These are phyloP conservation scores for Didymella keratinophila DNA, from an alignment of 2,329 filamentous ascomycete genomes.

Conservation along the genomic window DNA sequence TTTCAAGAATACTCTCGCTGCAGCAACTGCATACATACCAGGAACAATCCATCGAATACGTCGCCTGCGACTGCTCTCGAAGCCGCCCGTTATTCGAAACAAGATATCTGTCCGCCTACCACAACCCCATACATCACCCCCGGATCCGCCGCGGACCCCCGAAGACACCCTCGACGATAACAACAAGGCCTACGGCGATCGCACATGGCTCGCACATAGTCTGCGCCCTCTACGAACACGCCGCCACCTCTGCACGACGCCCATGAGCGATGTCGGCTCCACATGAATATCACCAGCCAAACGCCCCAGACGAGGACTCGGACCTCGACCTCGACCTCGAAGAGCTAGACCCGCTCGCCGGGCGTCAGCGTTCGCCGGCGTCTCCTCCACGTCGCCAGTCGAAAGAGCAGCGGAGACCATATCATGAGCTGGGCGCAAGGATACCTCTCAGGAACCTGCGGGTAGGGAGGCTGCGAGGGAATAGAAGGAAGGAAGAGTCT, in stretches of 20 bases:
- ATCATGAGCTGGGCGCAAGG: slow-evolving; percentile 57
- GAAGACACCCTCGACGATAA: slow-evolving; percentile 24
- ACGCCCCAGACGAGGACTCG: slow-evolving; percentile 70
- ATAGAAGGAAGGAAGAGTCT: slow-evolving; percentile 54
- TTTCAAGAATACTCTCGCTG: background rate
- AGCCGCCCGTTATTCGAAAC: background rate
- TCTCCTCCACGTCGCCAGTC: slow-evolving; percentile 41
- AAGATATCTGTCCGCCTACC: slow-evolving; percentile 11
- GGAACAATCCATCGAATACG: background rate
- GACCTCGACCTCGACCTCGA: slow-evolving; percentile 80
- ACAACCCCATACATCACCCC: slow-evolving; percentile 8
- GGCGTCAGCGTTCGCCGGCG: slow-evolving; percentile 33
- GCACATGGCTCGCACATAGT: slow-evolving; percentile 9
- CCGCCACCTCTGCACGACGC: background rate
- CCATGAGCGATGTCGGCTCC: slow-evolving; percentile 57
- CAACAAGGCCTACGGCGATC: slow-evolving; percentile 2
- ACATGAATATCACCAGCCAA: slow-evolving; percentile 59
- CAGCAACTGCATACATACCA: background rate
- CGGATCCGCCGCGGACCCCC: slow-evolving; percentile 35
- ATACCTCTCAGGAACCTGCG: slow-evolving; percentile 74
- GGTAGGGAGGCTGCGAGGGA: slow-evolving; percentile 56
- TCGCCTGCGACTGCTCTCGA: background rate
- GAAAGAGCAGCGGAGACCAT: slow-evolving; percentile 42
- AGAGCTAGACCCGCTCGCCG: slow-evolving; percentile 72
- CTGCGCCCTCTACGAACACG: background rate